These are phyloP conservation scores for Lanmaoa rubissima DNA, from an alignment of 768 basidiomycete species.

Conservation along the genomic window DNA sequence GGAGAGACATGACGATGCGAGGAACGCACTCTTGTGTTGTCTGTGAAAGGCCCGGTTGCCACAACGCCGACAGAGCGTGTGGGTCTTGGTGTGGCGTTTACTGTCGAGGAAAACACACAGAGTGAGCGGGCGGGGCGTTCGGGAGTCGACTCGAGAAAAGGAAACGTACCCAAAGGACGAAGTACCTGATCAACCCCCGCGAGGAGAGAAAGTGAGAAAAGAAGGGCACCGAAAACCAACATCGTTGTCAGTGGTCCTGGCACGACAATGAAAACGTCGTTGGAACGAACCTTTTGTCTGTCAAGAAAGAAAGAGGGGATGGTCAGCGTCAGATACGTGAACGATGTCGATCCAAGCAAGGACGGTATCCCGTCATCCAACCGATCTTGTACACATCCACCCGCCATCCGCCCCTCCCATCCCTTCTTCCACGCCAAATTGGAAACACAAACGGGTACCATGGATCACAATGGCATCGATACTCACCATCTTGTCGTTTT, in stretches of 20 bases:
- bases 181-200: slow-evolving; percentile 64
- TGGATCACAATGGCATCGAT: slow-evolving; percentile 12
- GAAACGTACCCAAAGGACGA: slow-evolving; percentile 88
- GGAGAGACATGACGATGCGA: accelerated
- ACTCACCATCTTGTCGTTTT: slow-evolving; percentile 49
- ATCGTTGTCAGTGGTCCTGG: slow-evolving; percentile 14
- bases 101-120: slow-evolving; percentile 35
- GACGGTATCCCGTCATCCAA: slow-evolving; percentile 34
- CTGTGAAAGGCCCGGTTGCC: slow-evolving; percentile 95
- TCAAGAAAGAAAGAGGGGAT: slow-evolving; percentile 17
- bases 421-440: slow-evolving; percentile 15
- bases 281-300: slow-evolving; percentile 80
- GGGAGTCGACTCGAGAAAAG: neutral
- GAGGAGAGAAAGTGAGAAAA: neutral
- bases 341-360: neutral
- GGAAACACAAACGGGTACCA: neutral
- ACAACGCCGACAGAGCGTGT: slow-evolving; percentile 97
- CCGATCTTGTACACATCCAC: slow-evolving; percentile 16
- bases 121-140: neutral
- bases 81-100: slow-evolving; percentile 96
- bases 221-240: too few relatives aligned
- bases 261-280: neutral
- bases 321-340: slow-evolving; percentile 18
- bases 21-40: slow-evolving; percentile 89
- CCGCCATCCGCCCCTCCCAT: slow-evolving; percentile 18